These are phyloP conservation scores for Didymella exigua DNA, from an alignment of 2,329 filamentous ascomycete genomes.

Conservation along the genomic window DNA sequence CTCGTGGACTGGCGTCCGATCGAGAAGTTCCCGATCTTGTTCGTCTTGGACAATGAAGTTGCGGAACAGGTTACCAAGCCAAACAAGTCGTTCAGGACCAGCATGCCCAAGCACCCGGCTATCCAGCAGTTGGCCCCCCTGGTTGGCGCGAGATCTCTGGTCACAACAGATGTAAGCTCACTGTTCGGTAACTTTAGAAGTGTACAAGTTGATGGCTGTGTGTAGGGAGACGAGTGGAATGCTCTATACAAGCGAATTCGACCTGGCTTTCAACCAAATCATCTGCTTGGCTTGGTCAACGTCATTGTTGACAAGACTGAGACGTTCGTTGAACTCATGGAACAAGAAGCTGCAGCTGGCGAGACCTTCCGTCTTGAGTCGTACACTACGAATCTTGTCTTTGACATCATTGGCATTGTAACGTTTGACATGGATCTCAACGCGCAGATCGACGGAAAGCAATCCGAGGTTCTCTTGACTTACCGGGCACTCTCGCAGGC, in stretches of 20 bases:
- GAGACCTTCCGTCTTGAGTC: conserved; percentile 22
- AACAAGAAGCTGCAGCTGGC: conserved; percentile 14
- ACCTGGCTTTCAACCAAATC: conserved; percentile 21
- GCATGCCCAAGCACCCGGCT: conserved; percentile 27
- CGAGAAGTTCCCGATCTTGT: conserved; percentile 21
- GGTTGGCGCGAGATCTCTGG: conserved; percentile 23
- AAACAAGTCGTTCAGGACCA: conserved; percentile 18
- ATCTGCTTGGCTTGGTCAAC: conserved; percentile 20
- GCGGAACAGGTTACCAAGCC: conserved; percentile 26
- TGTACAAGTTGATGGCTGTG: neutral
- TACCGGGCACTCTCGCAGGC: conserved; percentile 25
- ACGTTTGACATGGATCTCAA: conserved; percentile 25
- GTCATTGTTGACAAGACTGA: conserved; percentile 37
- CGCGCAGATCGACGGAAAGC: conserved; percentile 21
- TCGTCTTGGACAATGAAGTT: conserved; percentile 24
- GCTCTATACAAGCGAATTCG: conserved; percentile 19
- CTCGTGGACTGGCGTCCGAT: conserved; percentile 26
- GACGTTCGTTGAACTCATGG: conserved; percentile 29
- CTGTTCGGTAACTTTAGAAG: neutral
- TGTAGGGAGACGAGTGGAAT: conserved; percentile 22
- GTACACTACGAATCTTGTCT: conserved; percentile 23
- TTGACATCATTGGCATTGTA: conserved; percentile 32
- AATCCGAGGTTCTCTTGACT: conserved; percentile 22
- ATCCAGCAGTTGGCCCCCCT: conserved; percentile 22
- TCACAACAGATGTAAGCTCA: conserved; percentile 25